These are phyloP conservation scores for Annulohypoxylon nitens DNA, from an alignment of 495 filamentous ascomycete species.

Conservation along the genomic window DNA sequence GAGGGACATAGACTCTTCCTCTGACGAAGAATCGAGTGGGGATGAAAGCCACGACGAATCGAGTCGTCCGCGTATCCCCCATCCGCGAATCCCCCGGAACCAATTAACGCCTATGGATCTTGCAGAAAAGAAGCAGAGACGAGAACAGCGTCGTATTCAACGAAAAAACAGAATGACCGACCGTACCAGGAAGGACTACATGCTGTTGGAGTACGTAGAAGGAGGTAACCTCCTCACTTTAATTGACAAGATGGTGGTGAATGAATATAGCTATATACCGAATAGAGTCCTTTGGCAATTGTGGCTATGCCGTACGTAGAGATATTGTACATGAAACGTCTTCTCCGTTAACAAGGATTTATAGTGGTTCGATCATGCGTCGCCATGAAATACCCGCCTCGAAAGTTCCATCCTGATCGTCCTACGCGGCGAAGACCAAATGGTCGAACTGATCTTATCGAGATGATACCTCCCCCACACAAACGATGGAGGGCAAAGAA, in stretches of 20 bases:
- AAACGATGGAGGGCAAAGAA: constrained; percentile 39
- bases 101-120: neutral
- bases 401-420: constrained; percentile 39
- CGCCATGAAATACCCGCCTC: constrained; percentile 40
- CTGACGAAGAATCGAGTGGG: constrained; percentile 14
- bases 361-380: constrained; percentile 34
- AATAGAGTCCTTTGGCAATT: constrained; percentile 33
- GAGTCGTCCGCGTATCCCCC: neutral
- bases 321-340: neutral
- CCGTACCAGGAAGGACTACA: constrained; percentile 12
- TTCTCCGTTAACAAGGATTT: neutral
- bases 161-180: neutral
- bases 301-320: constrained; percentile 41
- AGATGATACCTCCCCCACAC: constrained; percentile 3
- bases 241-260: neutral
- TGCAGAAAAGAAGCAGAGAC: neutral
- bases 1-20: constrained; percentile 2
- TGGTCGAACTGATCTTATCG: constrained; percentile 14
- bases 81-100: neutral
- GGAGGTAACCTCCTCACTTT: constrained; percentile 23
- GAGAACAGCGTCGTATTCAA: neutral
- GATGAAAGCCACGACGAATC: constrained; percentile 26
- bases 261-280: neutral
- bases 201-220: constrained; percentile 33
- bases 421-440: neutral